Conservation (phyloP, 2,329 filamentous ascomycete genomes). For the Neofusicoccum kwambonambiense region DNA sequence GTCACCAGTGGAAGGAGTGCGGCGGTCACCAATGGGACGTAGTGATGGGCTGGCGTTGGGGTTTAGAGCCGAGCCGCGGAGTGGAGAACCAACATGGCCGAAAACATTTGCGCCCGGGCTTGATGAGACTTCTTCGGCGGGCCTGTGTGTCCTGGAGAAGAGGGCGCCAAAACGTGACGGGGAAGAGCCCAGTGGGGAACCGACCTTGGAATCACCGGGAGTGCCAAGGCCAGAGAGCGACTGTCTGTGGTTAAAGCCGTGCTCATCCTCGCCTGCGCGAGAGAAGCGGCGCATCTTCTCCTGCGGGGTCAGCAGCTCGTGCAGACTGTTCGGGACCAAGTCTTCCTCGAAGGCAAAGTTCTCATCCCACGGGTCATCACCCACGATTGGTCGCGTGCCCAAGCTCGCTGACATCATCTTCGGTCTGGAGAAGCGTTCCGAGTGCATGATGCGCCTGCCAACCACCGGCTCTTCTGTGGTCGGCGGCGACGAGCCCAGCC, state of each 20-base stretch:
- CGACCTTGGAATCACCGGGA: constrained; percentile 44
- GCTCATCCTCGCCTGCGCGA: constrained; percentile 54
- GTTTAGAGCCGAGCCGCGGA: constrained; percentile 60
- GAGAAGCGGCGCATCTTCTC: constrained; percentile 61
- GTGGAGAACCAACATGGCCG: constrained; percentile 64
- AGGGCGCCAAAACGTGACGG: constrained; percentile 62
- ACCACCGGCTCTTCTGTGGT: constrained; percentile 63
- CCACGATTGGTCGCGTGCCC: constrained; percentile 45
- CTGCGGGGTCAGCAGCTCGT: constrained; percentile 62
- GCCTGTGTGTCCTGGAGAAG: constrained; percentile 53
- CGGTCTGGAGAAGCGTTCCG: constrained; percentile 61
- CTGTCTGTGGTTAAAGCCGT: constrained; percentile 43
- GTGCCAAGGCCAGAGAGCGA: constrained; percentile 52
- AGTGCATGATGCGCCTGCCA: constrained; percentile 63
- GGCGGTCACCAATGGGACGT: constrained; percentile 46
- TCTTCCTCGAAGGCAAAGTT: constrained; percentile 83
- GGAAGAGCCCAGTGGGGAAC: constrained; percentile 57
- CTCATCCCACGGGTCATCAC: constrained; percentile 59
- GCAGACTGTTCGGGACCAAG: constrained; percentile 71
- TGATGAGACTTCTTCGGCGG: constrained; percentile 43
- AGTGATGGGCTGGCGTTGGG: constrained; percentile 51
- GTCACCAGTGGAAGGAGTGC: constrained; percentile 48
- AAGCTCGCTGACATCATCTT: constrained; percentile 62
- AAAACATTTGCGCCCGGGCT: constrained; percentile 46
- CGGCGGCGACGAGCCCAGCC: constrained; percentile 54